Base-by-base conservation (phyloP, 306 rosid genomes). In the Lagenaria siceraria region DNA sequence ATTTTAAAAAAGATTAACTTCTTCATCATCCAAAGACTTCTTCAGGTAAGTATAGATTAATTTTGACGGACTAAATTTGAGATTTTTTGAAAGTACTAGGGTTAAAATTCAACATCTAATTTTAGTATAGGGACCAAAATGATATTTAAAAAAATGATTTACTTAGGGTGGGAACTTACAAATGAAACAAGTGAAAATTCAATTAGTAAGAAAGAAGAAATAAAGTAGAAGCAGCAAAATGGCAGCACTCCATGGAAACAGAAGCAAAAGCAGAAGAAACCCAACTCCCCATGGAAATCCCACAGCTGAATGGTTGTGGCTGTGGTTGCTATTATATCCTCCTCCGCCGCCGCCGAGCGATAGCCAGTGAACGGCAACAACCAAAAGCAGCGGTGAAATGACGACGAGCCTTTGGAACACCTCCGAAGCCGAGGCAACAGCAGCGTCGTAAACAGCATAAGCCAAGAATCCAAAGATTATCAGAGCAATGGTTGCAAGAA, bases 211-310 rank as follows among this genome's bases (percentile, higher is more conserved):
- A 11, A 68, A 38, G 33, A 68, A 68, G 54, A 68, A 68, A 46
- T 68, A 68, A 40, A 68, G 53, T 9, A 68, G 18, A 21, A 68
- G 74, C 31, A 68, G 17, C 8, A 68, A 3, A 40, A 68, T 22
- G 49, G 54, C 74, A 40, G 49, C 74, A 68, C 74, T 68, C 74
- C 74, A 68, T 10, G 74, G 74, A 68, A 40, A 68, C 35, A 68
- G 8, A 68, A 68, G 27, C 33, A 68, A 25, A 68, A 68, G 53
- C 53, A 68, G 27, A 68, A 68, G 74, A 21, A 68, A 42, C 0
- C 52, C 52, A 40, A 68, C 74, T 0, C 74, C 74, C 74, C 74
- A 68, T 19, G 74, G 53, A 8, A 68, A 68, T 11, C 74, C 74
- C 52, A 68, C 74, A 19, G 54, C 74, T 51, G 33, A 18, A 15